These are phyloP conservation scores for Trypanosoma melophagium DNA, from an alignment of 208 protist genomes.

Conservation along the genomic window DNA sequence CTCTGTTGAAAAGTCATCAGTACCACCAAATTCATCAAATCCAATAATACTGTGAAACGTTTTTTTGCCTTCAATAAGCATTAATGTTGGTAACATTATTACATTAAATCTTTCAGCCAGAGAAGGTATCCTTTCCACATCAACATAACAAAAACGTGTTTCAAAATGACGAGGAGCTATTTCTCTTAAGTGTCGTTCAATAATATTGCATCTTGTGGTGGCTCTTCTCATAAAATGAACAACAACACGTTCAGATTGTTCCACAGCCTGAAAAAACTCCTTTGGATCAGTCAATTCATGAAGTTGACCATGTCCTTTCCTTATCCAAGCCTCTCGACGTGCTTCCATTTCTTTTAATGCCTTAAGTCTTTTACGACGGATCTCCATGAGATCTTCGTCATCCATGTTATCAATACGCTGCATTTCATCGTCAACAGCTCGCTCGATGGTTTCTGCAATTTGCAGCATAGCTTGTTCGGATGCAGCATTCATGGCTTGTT, in stretches of 20 bases:
- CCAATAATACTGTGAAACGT: slow-evolving; percentile 92
- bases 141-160: slow-evolving; percentile 83
- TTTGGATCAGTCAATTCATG: slow-evolving; percentile 71
- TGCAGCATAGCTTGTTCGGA: slow-evolving; percentile 70
- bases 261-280: slow-evolving; percentile 83
- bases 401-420: slow-evolving; percentile 87
- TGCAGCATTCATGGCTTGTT: slow-evolving; percentile 20
- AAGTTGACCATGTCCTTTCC: slow-evolving; percentile 85
- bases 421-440: slow-evolving; percentile 83
- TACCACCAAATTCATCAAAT: slow-evolving; percentile 92
- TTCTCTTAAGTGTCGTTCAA: slow-evolving; percentile 79
- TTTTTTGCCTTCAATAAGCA: slow-evolving; percentile 89
- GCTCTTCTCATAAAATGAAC: slow-evolving; percentile 90
- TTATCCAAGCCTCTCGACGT: slow-evolving; percentile 74
- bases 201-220: slow-evolving; percentile 80
- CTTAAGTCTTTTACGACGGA: slow-evolving; percentile 71
- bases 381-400: slow-evolving; percentile 78
- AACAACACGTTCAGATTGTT: slow-evolving; percentile 81
- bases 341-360: slow-evolving; percentile 78
- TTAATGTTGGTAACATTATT: slow-evolving; percentile 91
- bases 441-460: slow-evolving; percentile 83
- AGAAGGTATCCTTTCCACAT: slow-evolving; percentile 85
- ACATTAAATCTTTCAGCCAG: slow-evolving; percentile 90
- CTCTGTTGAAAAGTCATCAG: slow-evolving; percentile 84
- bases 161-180: slow-evolving; percentile 87